phyloP scores from a whole-genome alignment of 768 basidiomycete species.

The Boletales sp. region DNA sequence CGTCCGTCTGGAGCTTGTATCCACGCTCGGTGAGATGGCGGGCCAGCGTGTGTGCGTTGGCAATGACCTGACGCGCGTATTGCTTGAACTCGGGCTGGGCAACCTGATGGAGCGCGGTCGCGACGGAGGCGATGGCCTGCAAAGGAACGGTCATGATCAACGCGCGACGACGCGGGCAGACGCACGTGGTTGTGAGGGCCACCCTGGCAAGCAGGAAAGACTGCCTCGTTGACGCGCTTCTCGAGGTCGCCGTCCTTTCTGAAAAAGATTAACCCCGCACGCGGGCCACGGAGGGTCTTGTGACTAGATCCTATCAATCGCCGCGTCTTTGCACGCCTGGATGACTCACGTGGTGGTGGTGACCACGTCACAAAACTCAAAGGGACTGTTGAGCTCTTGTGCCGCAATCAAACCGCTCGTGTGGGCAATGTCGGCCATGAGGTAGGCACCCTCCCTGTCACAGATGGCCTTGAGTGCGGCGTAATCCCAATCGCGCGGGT shows the following conservation, averaged over 20 bases:
- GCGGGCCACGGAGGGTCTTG: slow-evolving; percentile 98
- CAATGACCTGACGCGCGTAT: slow-evolving; percentile 93
- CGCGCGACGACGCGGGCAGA: slow-evolving; percentile 6
- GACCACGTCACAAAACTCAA: slow-evolving; percentile 95
- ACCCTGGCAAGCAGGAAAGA: slow-evolving; percentile 99
- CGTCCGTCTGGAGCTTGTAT: no score
- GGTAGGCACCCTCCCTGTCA: slow-evolving; percentile 84
- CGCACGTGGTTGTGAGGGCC: slow-evolving; percentile 97
- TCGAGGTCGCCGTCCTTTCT: slow-evolving; percentile 94
- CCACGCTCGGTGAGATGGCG: no score
- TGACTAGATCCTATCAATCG: slow-evolving; percentile 47
- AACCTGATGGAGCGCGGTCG: slow-evolving; percentile 89
- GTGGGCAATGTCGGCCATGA: slow-evolving; percentile 98
- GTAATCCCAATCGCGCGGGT: slow-evolving; percentile 99
- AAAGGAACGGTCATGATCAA: not conserved
- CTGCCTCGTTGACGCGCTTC: slow-evolving; percentile 95
- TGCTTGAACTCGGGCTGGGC: slow-evolving; percentile 83
- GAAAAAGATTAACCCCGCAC: slow-evolving; percentile 99
- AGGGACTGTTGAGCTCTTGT: slow-evolving; percentile 84
- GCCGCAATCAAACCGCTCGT: slow-evolving; percentile 94
- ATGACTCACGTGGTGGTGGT: slow-evolving; percentile 86
- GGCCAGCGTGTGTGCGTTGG: no score
- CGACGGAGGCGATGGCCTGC: slow-evolving; percentile 92
- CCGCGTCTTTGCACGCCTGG: not conserved
- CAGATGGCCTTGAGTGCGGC: slow-evolving; percentile 74